Conservation (phyloP, 73 alveolate genomes). For the Blepharisma japonicum region DNA sequence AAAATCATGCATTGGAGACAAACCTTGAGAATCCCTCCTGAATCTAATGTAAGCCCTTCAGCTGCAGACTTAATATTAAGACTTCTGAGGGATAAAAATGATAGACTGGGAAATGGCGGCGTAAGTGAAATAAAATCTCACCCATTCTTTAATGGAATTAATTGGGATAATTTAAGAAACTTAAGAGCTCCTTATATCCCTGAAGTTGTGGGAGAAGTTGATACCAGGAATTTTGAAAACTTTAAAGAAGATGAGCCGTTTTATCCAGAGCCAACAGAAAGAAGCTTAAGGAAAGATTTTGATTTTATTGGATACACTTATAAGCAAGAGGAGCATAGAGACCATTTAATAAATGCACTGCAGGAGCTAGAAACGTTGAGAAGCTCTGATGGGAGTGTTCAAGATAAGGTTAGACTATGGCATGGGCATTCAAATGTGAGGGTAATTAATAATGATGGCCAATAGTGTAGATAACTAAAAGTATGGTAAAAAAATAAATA, state of each 20-base stretch:
- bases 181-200: slow-evolving; percentile 27
- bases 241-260: slow-evolving; percentile 27
- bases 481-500: no score
- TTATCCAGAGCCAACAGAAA: slow-evolving; percentile 5
- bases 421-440: no score
- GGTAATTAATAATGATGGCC: no score
- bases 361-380: no score
- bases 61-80: slow-evolving; percentile 20
- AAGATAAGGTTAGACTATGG: no score
- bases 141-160: slow-evolving; percentile 42
- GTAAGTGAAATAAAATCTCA: slow-evolving; percentile 48
- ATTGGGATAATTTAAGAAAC: slow-evolving; percentile 47
- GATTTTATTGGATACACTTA: slow-evolving; percentile 10
- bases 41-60: neutral
- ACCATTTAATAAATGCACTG: no score
- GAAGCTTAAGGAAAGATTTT: slow-evolving; percentile 13
- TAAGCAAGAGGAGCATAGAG: neutral
- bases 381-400: no score
- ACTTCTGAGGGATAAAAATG: neutral
- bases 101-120: slow-evolving; percentile 17
- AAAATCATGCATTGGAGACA: slow-evolving; percentile 29
- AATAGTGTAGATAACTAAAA: no score
- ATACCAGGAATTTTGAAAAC: slow-evolving; percentile 17
- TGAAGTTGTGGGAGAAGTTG: slow-evolving; percentile 9
- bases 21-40: neutral